A percentile compares a stretch with the other conserved stretches of the same genome.
Evolutionary conservation across 306 rosid species (phyloP).

Genomic region (Acacia acuminata): DNA sequence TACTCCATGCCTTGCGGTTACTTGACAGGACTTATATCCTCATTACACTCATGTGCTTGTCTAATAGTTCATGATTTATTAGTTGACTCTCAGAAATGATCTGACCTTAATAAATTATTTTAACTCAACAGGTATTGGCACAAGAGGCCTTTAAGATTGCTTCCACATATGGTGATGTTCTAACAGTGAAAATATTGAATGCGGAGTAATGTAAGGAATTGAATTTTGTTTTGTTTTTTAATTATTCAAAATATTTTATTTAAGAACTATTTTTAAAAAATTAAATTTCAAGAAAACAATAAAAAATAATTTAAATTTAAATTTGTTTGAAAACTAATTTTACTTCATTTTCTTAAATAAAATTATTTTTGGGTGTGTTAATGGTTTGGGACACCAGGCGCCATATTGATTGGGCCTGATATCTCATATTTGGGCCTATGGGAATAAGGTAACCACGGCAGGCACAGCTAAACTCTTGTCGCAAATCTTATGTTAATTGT

Average conservation of each 20-base stretch:
- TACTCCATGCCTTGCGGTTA: background rate
- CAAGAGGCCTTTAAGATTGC: conserved; percentile 87
- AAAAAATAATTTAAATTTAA: no score
- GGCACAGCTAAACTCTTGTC: background rate
- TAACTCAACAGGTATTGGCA: conserved; percentile 66
- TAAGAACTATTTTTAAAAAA: no score
- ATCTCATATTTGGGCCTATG: background rate
- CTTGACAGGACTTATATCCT: background rate
- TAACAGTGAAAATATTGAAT: conserved; percentile 70
- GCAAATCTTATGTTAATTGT: no score
- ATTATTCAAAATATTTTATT: no score
- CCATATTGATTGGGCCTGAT: background rate
- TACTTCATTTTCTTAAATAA: no score
- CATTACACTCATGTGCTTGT: background rate
- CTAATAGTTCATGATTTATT: background rate
- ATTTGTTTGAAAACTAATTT: no score
- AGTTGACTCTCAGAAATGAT: conserved; percentile 23
- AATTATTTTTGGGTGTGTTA: no score
- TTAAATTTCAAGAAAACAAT: no score
- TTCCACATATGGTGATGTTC: conserved; percentile 67
- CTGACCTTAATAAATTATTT: conserved; percentile 33
- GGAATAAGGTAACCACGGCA: background rate
- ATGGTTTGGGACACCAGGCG: background rate
- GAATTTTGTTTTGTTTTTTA: no score
- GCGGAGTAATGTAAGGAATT: conserved; percentile 83